These are phyloP conservation scores for Microsporum audouinii DNA, from an alignment of 2,329 filamentous ascomycete species.

Conservation along the genomic window DNA sequence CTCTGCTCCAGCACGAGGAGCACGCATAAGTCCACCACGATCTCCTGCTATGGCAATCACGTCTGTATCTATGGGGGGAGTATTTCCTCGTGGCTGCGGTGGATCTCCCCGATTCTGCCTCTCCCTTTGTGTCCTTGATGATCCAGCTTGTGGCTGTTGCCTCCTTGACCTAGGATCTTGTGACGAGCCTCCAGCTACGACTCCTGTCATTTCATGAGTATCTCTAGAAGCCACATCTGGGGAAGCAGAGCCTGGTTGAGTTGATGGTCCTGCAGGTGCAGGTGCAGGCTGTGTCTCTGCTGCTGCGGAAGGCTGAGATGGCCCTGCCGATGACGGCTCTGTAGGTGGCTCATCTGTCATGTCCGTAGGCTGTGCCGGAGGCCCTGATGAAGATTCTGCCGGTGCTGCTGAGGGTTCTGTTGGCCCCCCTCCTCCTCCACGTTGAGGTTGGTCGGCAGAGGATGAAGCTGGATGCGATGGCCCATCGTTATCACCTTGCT, in stretches of 20 bases:
- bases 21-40: neutral
- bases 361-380: neutral
- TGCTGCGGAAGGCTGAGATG: neutral
- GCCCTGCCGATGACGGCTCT: neutral
- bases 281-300: neutral
- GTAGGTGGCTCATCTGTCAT: neutral
- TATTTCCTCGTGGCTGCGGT: too few species aligned
- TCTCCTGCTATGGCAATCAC: neutral
- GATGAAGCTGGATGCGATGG: neutral
- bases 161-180: too few species aligned
- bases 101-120: too few species aligned
- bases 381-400: neutral
- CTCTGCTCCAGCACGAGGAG: neutral
- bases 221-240: neutral
- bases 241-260: neutral
- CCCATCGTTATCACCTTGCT: neutral
- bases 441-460: neutral
- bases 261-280: neutral
- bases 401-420: neutral
- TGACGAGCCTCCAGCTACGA: too few species aligned
- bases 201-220: neutral
- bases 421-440: neutral
- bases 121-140: too few species aligned
- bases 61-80: neutral
- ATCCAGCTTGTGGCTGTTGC: too few species aligned